A percentile compares a stretch with the other conserved stretches of the same genome.
These are phyloP conservation scores for Malassezia nana DNA, from an alignment of 1,284 basidiomycete genomes.

Conservation along the genomic window DNA sequence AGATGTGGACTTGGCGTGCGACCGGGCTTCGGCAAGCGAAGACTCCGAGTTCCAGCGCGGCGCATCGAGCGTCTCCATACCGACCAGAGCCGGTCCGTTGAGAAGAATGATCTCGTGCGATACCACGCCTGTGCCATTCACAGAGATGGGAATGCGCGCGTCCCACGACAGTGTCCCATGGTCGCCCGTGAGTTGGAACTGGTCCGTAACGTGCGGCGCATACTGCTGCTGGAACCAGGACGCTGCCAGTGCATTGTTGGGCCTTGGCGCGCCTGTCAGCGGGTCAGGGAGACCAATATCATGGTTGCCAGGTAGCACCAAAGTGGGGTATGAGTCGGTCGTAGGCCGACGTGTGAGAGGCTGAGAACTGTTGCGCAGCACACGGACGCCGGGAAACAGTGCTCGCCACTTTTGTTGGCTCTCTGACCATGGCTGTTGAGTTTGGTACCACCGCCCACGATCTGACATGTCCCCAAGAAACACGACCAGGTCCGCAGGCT, in stretches of 20 bases:
- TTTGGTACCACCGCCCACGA: slow-evolving; percentile 10
- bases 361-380: background rate
- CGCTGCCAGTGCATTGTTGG: slow-evolving; percentile 8
- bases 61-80: slow-evolving; percentile 25
- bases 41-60: background rate
- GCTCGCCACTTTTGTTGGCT: background rate
- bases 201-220: slow-evolving; percentile 13
- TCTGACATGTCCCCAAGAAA: slow-evolving; percentile 12
- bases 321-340: background rate
- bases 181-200: slow-evolving; percentile 19
- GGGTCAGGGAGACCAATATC: slow-evolving; percentile 28
- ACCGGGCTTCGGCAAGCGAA: slow-evolving; percentile 19
- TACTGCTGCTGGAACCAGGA: slow-evolving; percentile 18
- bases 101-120: slow-evolving; percentile 31
- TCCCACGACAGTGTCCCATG: slow-evolving; percentile 21
- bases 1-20: slow-evolving; percentile 20
- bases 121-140: background rate
- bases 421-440: background rate
- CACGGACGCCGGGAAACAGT: background rate
- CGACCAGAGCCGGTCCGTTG: slow-evolving; percentile 31
- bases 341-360: background rate
- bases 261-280: background rate
- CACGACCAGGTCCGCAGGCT: slow-evolving; percentile 6
- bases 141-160: slow-evolving; percentile 24
- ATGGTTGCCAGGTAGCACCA: slow-evolving; percentile 28